These are phyloP conservation scores for Ganoderma leucocontextum DNA, from an alignment of 1,284 basidiomycete genomes.

Conservation along the genomic window DNA sequence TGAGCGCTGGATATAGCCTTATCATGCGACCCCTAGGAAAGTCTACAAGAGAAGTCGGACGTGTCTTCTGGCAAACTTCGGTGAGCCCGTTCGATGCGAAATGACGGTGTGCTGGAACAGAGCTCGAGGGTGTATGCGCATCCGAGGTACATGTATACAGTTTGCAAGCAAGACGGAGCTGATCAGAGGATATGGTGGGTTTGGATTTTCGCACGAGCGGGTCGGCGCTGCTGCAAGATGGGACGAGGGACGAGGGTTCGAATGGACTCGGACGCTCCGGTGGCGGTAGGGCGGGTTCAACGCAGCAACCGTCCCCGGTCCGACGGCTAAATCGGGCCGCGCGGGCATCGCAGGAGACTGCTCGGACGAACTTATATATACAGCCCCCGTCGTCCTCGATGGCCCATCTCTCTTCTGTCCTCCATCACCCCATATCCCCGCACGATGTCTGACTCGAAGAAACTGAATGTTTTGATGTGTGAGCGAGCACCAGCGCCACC, in stretches of 20 bases:
- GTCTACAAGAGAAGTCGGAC: not conserved
- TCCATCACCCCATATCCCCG: not conserved
- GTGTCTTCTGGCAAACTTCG: not conserved
- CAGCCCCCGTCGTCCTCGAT: slow-evolving; percentile 19
- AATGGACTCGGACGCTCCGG: not conserved
- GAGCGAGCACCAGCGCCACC: slow-evolving; percentile 7
- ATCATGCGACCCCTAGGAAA: not conserved
- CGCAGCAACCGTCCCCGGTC: not conserved
- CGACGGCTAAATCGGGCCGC: slow-evolving; percentile 19
- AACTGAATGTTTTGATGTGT: slow-evolving; percentile 40
- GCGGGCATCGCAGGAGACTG: not conserved
- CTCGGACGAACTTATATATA: slow-evolving; percentile 25
- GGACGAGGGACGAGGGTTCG: not conserved
- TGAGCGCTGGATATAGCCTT: not conserved
- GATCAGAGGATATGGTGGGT: not conserved
- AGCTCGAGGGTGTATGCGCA: not conserved
- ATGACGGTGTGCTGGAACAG: not conserved
- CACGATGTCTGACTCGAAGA: slow-evolving; percentile 37
- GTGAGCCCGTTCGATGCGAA: not conserved
- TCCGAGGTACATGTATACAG: not conserved
- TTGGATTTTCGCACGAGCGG: not conserved
- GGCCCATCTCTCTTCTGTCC: slow-evolving; percentile 17
- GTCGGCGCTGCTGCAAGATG: not conserved
- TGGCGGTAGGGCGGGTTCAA: not conserved
- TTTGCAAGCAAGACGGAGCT: not conserved